Conservation (phyloP, 2,329 filamentous ascomycete species). For the Westerdykella aurantiaca region DNA sequence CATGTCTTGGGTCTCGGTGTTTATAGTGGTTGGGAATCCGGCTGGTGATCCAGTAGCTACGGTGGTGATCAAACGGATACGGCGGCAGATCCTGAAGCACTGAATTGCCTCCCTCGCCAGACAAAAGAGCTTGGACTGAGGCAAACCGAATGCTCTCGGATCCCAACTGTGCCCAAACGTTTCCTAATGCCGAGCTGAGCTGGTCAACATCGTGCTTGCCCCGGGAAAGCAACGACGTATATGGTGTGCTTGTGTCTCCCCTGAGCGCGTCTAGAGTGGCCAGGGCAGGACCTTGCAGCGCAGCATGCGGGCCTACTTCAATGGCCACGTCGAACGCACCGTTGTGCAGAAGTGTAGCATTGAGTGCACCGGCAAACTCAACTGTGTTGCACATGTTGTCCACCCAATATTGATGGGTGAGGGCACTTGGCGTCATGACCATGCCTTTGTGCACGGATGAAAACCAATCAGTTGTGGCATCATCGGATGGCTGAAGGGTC, state of each 20-base stretch:
- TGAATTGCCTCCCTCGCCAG: no score
- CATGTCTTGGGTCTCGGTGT: no score
- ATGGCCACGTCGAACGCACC: slow-evolving; percentile 36
- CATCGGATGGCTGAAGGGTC: not conserved
- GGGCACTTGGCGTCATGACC: slow-evolving; percentile 5
- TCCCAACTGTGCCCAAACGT: slow-evolving; percentile 10
- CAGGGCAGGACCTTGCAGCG: slow-evolving; percentile 39
- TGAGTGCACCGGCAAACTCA: slow-evolving; percentile 40
- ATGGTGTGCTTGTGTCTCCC: slow-evolving; percentile 4
- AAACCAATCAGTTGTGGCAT: slow-evolving; percentile 3
- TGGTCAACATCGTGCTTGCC: slow-evolving; percentile 18
- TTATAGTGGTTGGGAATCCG: no score
- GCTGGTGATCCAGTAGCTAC: not conserved
- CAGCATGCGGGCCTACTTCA: slow-evolving; percentile 45
- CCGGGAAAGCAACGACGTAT: slow-evolving; percentile 15
- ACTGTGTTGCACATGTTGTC: slow-evolving; percentile 45
- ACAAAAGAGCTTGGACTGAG: no score
- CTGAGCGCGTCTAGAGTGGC: no score
- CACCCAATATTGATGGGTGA: slow-evolving; percentile 38
- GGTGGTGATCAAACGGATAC: slow-evolving; percentile 26
- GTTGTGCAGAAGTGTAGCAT: slow-evolving; percentile 11
- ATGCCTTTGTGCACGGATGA: slow-evolving; percentile 7
- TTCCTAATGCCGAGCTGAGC: slow-evolving; percentile 11
- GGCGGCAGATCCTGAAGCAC: slow-evolving; percentile 12
- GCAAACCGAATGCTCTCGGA: not conserved